These are phyloP conservation scores for Thermothielavioides terrestris DNA, from an alignment of 495 filamentous ascomycete genomes.

Conservation along the genomic window DNA sequence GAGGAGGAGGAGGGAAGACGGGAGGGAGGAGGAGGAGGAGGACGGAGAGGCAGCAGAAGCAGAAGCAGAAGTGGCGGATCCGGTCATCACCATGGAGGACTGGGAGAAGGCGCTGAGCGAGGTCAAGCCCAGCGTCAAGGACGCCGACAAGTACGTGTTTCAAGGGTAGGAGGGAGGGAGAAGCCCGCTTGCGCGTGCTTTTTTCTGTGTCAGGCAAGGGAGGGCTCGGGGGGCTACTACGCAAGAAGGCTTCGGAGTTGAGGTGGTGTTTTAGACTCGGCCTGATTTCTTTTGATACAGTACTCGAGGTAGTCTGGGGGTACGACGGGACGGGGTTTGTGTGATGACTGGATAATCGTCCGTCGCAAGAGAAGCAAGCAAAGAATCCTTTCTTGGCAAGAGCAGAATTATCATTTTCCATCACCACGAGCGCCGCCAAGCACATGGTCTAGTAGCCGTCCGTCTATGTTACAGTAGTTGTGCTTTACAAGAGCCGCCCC, in stretches of 20 bases:
- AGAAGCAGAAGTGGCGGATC: conserved; percentile 8
- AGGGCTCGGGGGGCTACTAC: not conserved
- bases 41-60: conserved; percentile 6
- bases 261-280: too few relatives aligned
- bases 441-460: conserved; percentile 11
- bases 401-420: conserved; percentile 1
- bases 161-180: not conserved
- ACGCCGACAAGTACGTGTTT: conserved; percentile 28
- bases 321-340: too few relatives aligned
- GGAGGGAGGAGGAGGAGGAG: not conserved
- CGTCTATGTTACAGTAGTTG: conserved; percentile 14
- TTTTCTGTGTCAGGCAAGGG: too few relatives aligned
- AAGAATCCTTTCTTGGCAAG: not conserved
- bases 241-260: too few relatives aligned
- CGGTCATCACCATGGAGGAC: conserved; percentile 58
- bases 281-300: too few relatives aligned
- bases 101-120: conserved; percentile 65
- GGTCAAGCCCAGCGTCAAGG: conserved; percentile 73
- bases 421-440: conserved; percentile 6
- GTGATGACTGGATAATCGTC: too few relatives aligned
- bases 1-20: not conserved
- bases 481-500: conserved; percentile 12
- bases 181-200: too few relatives aligned
- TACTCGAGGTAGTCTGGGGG: too few relatives aligned
- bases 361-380: too few relatives aligned